Conservation (phyloP, 768 basidiomycete species). For the Boletus rex-veris region DNA sequence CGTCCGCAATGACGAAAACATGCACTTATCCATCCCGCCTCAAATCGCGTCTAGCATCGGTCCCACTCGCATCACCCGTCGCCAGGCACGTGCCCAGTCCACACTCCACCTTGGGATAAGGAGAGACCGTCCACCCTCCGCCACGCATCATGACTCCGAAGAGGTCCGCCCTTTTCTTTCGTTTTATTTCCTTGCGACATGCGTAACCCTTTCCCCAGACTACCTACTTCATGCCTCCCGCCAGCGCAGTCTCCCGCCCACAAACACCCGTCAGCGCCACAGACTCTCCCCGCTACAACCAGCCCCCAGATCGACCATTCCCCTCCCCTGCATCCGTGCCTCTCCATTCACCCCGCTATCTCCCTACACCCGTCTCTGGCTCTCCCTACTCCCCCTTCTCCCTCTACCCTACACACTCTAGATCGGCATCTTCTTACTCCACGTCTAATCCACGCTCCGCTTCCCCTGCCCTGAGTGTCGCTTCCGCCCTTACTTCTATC, state of each 20-base stretch:
- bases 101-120: slow-evolving; percentile 33
- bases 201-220: slow-evolving; percentile 21
- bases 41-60: slow-evolving; percentile 53
- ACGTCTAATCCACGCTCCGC: slow-evolving; percentile 49
- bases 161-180: slow-evolving; percentile 20
- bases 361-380: slow-evolving; percentile 45
- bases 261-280: slow-evolving; percentile 36
- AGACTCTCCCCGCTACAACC: slow-evolving; percentile 31
- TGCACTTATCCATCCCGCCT: slow-evolving; percentile 29
- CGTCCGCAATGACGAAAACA: slow-evolving; percentile 27
- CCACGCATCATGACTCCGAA: slow-evolving; percentile 24
- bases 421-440: slow-evolving; percentile 42
- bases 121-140: slow-evolving; percentile 26
- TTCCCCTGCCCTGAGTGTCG: slow-evolving; percentile 62
- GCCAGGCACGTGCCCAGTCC: slow-evolving; percentile 38
- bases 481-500: slow-evolving; percentile 51
- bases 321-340: slow-evolving; percentile 21
- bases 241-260: slow-evolving; percentile 36
- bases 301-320: slow-evolving; percentile 31
- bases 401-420: slow-evolving; percentile 42
- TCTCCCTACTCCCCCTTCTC: slow-evolving; percentile 47
- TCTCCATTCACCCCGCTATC: slow-evolving; percentile 41
- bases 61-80: slow-evolving; percentile 47
- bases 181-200: background rate
- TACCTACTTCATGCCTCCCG: slow-evolving; percentile 37